Evolutionary conservation across 2,329 filamentous ascomycete species (phyloP).

Genomic region (Colletotrichum ledebouriae): DNA sequence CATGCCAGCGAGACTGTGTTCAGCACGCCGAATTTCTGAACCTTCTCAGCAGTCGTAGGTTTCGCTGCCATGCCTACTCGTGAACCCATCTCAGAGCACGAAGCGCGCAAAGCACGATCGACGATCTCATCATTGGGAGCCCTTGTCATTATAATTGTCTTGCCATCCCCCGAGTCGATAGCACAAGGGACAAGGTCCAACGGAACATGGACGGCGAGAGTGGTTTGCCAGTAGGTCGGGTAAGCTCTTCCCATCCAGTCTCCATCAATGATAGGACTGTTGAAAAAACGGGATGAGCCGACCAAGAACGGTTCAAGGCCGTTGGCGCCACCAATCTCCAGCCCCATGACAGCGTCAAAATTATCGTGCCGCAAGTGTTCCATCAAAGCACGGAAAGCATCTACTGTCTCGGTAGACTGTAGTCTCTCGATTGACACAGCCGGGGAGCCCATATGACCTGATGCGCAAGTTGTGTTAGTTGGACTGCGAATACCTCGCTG

Average conservation of each 20-base stretch:
- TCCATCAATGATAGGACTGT: constrained; percentile 65
- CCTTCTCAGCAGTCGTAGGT: constrained; percentile 32
- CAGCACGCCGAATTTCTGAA: constrained; percentile 45
- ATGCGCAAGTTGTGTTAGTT: neutral
- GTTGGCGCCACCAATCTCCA: constrained; percentile 76
- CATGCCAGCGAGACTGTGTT: constrained; percentile 41
- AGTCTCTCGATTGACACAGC: constrained; percentile 58
- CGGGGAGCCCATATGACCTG: constrained; percentile 55
- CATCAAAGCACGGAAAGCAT: constrained; percentile 55
- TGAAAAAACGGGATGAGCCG: constrained; percentile 65
- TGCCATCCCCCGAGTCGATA: constrained; percentile 60
- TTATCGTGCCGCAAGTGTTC: constrained; percentile 48
- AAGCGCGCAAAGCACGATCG: constrained; percentile 54
- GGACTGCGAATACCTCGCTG: neutral
- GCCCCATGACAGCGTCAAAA: constrained; percentile 57
- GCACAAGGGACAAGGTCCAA: constrained; percentile 58
- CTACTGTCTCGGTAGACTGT: constrained; percentile 55
- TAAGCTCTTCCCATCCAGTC: constrained; percentile 71
- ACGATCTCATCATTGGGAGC: constrained; percentile 51
- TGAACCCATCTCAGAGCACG: constrained; percentile 54
- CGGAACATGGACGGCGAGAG: constrained; percentile 56
- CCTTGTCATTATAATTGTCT: constrained; percentile 58
- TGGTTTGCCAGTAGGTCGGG: constrained; percentile 68
- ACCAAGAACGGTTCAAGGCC: constrained; percentile 71
- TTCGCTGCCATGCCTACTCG: constrained; percentile 39